These are phyloP conservation scores for Plasmodium gallinaceum DNA, from an alignment of 169 alveolate genomes.

Conservation along the genomic window DNA sequence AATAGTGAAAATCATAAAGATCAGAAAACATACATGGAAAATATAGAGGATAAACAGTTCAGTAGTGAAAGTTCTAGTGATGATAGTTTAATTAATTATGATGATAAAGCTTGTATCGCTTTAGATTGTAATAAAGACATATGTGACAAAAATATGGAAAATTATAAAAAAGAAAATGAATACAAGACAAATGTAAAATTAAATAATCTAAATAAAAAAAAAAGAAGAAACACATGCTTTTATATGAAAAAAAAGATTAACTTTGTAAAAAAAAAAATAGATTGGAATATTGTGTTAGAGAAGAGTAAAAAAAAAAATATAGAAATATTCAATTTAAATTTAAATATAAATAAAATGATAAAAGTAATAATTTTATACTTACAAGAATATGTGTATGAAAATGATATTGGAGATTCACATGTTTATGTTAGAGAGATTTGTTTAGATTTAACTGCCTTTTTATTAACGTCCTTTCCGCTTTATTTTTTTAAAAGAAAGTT, in stretches of 20 bases:
- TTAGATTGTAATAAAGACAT: not conserved
- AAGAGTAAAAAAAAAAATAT: conserved; percentile 31
- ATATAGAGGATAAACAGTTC: not conserved
- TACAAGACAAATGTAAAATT: not conserved
- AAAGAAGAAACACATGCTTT: conserved; percentile 58
- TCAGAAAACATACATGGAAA: not conserved
- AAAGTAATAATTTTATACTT: conserved; percentile 47
- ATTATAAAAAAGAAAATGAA: not conserved
- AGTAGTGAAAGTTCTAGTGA: not conserved
- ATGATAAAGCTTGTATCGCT: not conserved
- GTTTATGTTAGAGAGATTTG: conserved; percentile 63
- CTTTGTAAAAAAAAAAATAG: conserved; percentile 25
- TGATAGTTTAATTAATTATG: not conserved
- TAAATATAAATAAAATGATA: conserved; percentile 53
- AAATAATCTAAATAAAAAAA: not conserved
- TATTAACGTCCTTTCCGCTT: conserved; percentile 59
- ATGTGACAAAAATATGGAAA: not conserved
- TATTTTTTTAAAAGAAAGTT: conserved; percentile 33
- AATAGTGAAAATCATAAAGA: not conserved
- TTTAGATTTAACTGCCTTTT: conserved; percentile 41
- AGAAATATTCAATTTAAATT: not conserved
- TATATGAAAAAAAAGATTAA: conserved; percentile 29
- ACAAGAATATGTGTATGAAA: conserved; percentile 71
- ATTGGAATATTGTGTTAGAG: conserved; percentile 48
- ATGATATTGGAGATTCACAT: conserved; percentile 73